These are phyloP conservation scores for Sphagnum contortum DNA, from an alignment of 225 moss, liverwort and hornwort species.

Conservation along the genomic window DNA sequence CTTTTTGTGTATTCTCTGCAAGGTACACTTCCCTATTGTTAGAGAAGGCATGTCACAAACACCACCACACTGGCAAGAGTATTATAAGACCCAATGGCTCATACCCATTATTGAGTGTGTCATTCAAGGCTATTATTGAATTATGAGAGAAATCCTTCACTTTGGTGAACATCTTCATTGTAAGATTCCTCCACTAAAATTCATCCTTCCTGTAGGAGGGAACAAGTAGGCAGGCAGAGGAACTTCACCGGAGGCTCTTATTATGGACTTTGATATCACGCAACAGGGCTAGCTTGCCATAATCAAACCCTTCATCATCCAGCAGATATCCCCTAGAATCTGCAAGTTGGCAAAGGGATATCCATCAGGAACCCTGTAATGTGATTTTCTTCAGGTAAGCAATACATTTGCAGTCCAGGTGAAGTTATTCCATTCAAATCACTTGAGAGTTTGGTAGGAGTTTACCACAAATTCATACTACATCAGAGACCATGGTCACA, in stretches of 20 bases:
- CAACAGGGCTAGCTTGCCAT: slow-evolving; percentile 40
- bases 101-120: not conserved
- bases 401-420: too few relatives aligned
- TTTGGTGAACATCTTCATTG: too few relatives aligned
- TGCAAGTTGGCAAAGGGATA: slow-evolving; percentile 10
- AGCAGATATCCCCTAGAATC: slow-evolving; percentile 54
- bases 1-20: slow-evolving; percentile 66
- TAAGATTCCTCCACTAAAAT: not conserved
- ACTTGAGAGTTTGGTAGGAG: too few relatives aligned
- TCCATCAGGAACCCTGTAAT: too few relatives aligned
- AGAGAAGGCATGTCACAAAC: too few relatives aligned
- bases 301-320: slow-evolving; percentile 57
- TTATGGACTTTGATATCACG: slow-evolving; percentile 40
- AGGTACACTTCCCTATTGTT: not conserved
- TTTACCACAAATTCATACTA: too few relatives aligned
- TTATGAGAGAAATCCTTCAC: too few relatives aligned
- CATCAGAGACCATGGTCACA: too few relatives aligned
- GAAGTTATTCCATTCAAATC: too few relatives aligned
- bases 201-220: not conserved
- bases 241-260: slow-evolving; percentile 30
- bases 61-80: not conserved
- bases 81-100: not conserved
- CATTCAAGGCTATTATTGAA: too few relatives aligned
- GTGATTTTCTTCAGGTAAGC: too few relatives aligned
- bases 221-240: not conserved